Percentiles rank a stretch among this genome's conserved stretches.
phyloP scores from a whole-genome alignment of 139 green algal genomes.

The Pseudopediastrum boryanum region DNA sequence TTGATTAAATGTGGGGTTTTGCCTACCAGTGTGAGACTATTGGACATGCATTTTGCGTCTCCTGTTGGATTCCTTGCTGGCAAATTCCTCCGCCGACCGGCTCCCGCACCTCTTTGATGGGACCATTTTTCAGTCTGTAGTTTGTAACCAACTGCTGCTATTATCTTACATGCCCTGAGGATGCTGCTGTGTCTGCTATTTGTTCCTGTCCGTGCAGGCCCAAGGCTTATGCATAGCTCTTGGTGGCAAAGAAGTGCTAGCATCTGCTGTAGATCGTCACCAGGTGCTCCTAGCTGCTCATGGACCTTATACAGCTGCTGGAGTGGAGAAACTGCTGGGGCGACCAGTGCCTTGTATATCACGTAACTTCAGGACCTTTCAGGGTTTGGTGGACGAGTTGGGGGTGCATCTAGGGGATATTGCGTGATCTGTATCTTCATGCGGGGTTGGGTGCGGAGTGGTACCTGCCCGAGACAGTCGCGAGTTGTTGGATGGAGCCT shows the following conservation, averaged over 20 bases:
- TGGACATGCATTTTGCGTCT: neutral
- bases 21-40: neutral
- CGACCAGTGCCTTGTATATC: slow-evolving; percentile 50
- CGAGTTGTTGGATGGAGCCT: too few species aligned
- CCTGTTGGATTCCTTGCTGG: neutral
- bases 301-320: slow-evolving; percentile 74
- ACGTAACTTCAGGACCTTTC: slow-evolving; percentile 55
- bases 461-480: too few species aligned
- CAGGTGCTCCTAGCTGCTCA: slow-evolving; percentile 69
- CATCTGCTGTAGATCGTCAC: slow-evolving; percentile 39
- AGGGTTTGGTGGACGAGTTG: slow-evolving; percentile 59
- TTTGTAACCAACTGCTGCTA: neutral
- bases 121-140: neutral
- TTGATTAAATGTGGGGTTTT: too few species aligned
- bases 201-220: slow-evolving; percentile 41
- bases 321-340: slow-evolving; percentile 48
- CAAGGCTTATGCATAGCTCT: slow-evolving; percentile 66
- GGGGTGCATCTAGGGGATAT: too few species aligned
- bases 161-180: neutral
- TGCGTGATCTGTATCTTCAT: too few species aligned
- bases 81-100: neutral
- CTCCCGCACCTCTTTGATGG: neutral
- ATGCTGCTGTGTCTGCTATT: too few species aligned
- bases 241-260: slow-evolving; percentile 48
- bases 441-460: too few species aligned